Conservation (phyloP, 257 asterid genomes). For the Catharanthus roseus region DNA sequence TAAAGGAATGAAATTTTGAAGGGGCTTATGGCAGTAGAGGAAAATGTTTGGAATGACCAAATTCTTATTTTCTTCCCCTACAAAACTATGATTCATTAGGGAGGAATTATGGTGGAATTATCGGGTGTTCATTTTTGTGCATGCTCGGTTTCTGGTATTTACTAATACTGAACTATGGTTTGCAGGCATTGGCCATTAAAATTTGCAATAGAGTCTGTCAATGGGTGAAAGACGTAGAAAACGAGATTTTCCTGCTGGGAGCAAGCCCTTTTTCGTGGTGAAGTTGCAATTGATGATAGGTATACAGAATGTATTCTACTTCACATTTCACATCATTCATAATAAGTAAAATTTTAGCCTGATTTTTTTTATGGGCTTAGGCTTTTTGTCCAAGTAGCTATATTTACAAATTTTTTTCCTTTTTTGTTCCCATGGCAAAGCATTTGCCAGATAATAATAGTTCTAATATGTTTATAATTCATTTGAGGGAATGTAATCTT, state of each 20-base stretch:
- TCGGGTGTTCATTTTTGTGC: neutral
- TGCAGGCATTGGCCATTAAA: slow-evolving; percentile 94
- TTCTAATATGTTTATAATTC: no score
- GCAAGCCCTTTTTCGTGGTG: slow-evolving; percentile 95
- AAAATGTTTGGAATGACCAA: neutral
- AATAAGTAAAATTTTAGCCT: neutral
- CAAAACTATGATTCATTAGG: neutral
- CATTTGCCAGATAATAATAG: neutral
- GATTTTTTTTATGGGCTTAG: neutral
- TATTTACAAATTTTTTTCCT: no score
- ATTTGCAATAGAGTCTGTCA: slow-evolving; percentile 88
- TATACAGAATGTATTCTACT: slow-evolving; percentile 1
- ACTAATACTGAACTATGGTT: neutral
- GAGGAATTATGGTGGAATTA: neutral
- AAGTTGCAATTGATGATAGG: slow-evolving; percentile 17
- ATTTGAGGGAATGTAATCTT: no score
- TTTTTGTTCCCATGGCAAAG: neutral
- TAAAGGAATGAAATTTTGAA: neutral
- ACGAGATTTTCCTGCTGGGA: slow-evolving; percentile 80
- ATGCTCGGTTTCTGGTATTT: neutral
- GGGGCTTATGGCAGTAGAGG: neutral
- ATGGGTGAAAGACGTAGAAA: slow-evolving; percentile 92
- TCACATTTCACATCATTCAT: neutral
- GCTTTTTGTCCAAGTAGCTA: neutral
- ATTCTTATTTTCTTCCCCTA: neutral